A percentile compares a stretch with the other conserved stretches of the same genome.
Evolutionary conservation across 768 basidiomycete species (phyloP).

Genomic region (Amanita pallidorosea): DNA sequence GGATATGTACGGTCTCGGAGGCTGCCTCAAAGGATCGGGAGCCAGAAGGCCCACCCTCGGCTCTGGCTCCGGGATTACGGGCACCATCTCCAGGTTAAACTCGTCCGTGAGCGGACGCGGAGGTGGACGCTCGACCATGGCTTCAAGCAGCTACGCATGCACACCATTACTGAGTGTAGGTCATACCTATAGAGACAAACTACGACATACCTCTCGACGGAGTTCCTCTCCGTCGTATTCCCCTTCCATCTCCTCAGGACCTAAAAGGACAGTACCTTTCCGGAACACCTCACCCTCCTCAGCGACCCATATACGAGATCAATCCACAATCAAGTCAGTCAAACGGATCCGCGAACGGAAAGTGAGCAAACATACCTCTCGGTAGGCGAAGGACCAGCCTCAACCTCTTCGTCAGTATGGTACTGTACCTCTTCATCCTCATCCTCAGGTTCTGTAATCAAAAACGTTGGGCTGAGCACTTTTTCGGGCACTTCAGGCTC

Average conservation of each 20-base stretch:
- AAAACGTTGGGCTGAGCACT: conserved; percentile 58
- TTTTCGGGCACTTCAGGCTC: conserved; percentile 60
- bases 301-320: conserved; percentile 74
- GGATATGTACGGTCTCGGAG: conserved; percentile 50
- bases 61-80: conserved; percentile 8
- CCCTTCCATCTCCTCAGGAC: conserved; percentile 80
- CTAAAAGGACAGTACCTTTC: conserved; percentile 73
- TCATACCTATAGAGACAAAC: not conserved
- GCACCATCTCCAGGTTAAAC: conserved; percentile 30
- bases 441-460: conserved; percentile 30
- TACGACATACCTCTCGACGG: conserved; percentile 52
- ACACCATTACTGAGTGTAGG: not conserved
- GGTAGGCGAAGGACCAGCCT: conserved; percentile 25
- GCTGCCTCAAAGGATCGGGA: conserved; percentile 23
- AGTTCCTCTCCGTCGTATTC: conserved; percentile 87
- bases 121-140: conserved; percentile 79
- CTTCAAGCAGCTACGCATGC: conserved; percentile 56
- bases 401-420: conserved; percentile 23
- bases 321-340: conserved; percentile 13
- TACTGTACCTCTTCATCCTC: conserved; percentile 43
- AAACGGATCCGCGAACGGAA: not conserved
- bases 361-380: conserved; percentile 33
- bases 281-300: conserved; percentile 97
- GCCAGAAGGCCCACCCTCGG: not conserved
- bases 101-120: conserved; percentile 63